Base-by-base conservation (phyloP, 2,329 filamentous ascomycete species). In the Talaromyces islandicus region DNA sequence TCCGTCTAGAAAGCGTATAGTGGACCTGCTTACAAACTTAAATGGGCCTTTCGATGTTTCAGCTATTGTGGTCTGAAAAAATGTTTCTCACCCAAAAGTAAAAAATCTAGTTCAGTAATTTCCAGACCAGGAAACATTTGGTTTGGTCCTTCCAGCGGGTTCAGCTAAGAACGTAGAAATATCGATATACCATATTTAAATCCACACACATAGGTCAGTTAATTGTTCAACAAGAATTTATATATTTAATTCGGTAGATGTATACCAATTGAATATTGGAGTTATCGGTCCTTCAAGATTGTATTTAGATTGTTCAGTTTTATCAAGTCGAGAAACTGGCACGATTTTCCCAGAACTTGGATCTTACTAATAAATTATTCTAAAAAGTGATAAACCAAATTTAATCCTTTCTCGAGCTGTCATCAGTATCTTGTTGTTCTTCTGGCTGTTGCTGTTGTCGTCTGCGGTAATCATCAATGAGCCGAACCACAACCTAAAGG, bases 61-160 rank as follows among this genome's bases (percentile, higher is more conserved):
- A 17, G 32, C 6, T 38, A 7, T 38, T 17, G 5, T 38, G 29
- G 25, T 3, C 25, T 10, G 29, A 30, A 38, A 7, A 3, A 38
- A 7, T 38, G n/a, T 7, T 2, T n/a, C 2, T n/a, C 7, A 7
- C 0, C 6, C 7, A n/a, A n/a, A 6, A 0, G 14, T 7, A 14
- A 38, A 38, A n/a, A n/a, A 7, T n/a, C 35, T 7, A 38, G 14
- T n/a, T 38, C 14, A 7, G n/a, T 7, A 38, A 38, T 7, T 38
- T 38, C 35, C 17, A 17, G 17, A 38, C n/a, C 3, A 38, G 35
- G 17, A 38, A n/a, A n/a, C 9, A 38, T 38, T n/a, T 38, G 14
- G 14, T 38, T n/a, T 38, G 14, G 14, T n/a, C 35, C 5, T n/a
- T 14, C 17, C 14, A n/a, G 6, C 7, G n/a, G n/a, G 14, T 38